These are phyloP conservation scores for Coemansia sp. DNA, from an alignment of 192 early-diverging fungal species.

Conservation along the genomic window DNA sequence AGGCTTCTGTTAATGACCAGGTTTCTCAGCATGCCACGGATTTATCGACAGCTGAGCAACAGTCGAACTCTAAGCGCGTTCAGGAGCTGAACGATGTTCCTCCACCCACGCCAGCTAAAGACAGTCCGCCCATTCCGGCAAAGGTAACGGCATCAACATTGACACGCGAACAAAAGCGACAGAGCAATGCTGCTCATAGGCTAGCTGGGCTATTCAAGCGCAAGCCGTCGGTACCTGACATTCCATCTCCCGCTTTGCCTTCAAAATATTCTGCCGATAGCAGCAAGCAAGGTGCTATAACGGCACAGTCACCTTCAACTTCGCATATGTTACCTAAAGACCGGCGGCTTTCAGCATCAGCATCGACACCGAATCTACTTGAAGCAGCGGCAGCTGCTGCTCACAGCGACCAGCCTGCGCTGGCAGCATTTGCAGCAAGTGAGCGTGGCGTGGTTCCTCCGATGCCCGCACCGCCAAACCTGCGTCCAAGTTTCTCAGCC, in stretches of 20 bases:
- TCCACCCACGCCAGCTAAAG: slow-evolving; percentile 38
- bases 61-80: neutral
- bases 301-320: slow-evolving; percentile 11
- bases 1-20: too few relatives aligned
- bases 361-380: slow-evolving; percentile 49
- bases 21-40: neutral
- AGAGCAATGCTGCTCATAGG: slow-evolving; percentile 47
- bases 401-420: slow-evolving; percentile 36
- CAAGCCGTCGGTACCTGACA: slow-evolving; percentile 50
- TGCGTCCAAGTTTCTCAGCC: slow-evolving; percentile 35
- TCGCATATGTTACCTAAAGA: slow-evolving; percentile 20
- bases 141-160: slow-evolving; percentile 18
- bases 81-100: slow-evolving; percentile 6
- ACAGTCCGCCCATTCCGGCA: slow-evolving; percentile 19
- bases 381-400: slow-evolving; percentile 46
- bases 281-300: slow-evolving; percentile 4
- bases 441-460: slow-evolving; percentile 50
- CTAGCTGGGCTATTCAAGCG: slow-evolving; percentile 47
- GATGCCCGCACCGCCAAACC: slow-evolving; percentile 46
- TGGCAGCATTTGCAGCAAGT: slow-evolving; percentile 44
- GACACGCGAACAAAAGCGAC: slow-evolving; percentile 45
- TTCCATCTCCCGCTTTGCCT: slow-evolving; percentile 24
- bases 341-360: slow-evolving; percentile 46
- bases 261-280: slow-evolving; percentile 19
- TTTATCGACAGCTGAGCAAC: neutral